Conservation (phyloP, 306 rosid species). For the Vachellia collinsii region DNA sequence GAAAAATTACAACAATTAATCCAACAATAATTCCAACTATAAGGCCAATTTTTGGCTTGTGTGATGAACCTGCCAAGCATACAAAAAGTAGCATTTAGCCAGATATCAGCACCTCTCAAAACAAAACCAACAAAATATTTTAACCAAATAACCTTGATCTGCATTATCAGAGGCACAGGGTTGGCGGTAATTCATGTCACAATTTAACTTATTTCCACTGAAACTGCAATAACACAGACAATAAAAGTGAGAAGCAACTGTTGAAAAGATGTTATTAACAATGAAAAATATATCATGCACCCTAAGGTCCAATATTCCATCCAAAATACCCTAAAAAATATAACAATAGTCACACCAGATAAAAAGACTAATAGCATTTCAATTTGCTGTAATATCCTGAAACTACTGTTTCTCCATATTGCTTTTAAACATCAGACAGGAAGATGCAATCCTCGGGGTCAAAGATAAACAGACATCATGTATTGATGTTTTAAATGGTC, state of each 20-base stretch:
- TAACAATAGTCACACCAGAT: neutral
- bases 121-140: slow-evolving; percentile 22
- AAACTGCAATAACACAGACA: slow-evolving; percentile 63
- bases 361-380: neutral
- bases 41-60: slow-evolving; percentile 63
- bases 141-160: slow-evolving; percentile 63
- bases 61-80: slow-evolving; percentile 59
- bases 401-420: neutral
- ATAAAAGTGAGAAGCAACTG: slow-evolving; percentile 9
- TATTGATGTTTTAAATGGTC: slow-evolving; percentile 9
- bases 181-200: slow-evolving; percentile 57
- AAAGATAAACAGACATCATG: slow-evolving; percentile 21
- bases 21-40: slow-evolving; percentile 78
- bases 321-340: neutral
- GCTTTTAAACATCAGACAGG: neutral
- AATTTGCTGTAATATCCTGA: neutral
- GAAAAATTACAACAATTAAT: slow-evolving; percentile 46
- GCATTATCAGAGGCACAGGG: slow-evolving; percentile 58
- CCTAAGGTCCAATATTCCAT: neutral
- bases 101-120: slow-evolving; percentile 4
- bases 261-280: neutral
- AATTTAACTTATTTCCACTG: slow-evolving; percentile 78
- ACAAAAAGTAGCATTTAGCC: slow-evolving; percentile 37
- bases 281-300: neutral
- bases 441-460: neutral